Evolutionary conservation across 768 basidiomycete species (phyloP).

Genomic region (Pisolithus orientalis): DNA sequence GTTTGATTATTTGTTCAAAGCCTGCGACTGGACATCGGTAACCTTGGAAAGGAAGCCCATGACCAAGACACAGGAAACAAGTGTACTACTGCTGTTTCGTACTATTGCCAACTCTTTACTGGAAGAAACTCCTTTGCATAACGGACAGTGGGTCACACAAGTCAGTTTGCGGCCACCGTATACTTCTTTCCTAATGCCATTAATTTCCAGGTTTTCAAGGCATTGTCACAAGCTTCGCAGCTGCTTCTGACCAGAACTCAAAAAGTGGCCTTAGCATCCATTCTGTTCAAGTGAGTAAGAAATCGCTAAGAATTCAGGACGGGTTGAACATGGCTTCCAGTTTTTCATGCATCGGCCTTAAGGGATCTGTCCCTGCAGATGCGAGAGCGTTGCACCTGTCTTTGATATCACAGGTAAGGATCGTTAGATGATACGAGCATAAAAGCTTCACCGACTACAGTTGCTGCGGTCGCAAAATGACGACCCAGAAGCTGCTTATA

Average conservation of each 20-base stretch:
- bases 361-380: constrained; percentile 32
- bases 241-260: constrained; percentile 58
- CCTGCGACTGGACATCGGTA: constrained; percentile 52
- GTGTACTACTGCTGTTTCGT: constrained; percentile 72
- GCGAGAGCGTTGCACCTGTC: constrained; percentile 38
- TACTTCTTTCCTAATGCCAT: constrained; percentile 3
- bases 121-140: constrained; percentile 38
- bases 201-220: constrained; percentile 46
- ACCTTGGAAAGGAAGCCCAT: constrained; percentile 49
- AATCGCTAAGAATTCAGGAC: neutral
- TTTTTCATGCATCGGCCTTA: constrained; percentile 55
- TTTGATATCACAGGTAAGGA: constrained; percentile 41
- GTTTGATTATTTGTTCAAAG: constrained; percentile 57
- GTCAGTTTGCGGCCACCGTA: constrained; percentile 27
- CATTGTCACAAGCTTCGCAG: constrained; percentile 46
- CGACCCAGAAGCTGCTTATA: constrained; percentile 68
- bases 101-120: constrained; percentile 76
- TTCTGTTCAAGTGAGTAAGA: constrained; percentile 78
- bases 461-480: constrained; percentile 35
- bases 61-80: constrained; percentile 75
- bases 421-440: neutral
- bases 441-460: constrained; percentile 11
- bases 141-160: constrained; percentile 46
- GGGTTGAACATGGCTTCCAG: constrained; percentile 29
- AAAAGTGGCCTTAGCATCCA: constrained; percentile 71